A percentile compares a stretch with the other conserved stretches of the same genome.
Conservation (phyloP, 2,329 filamentous ascomycete genomes). For the Aspergillus jensenii region DNA sequence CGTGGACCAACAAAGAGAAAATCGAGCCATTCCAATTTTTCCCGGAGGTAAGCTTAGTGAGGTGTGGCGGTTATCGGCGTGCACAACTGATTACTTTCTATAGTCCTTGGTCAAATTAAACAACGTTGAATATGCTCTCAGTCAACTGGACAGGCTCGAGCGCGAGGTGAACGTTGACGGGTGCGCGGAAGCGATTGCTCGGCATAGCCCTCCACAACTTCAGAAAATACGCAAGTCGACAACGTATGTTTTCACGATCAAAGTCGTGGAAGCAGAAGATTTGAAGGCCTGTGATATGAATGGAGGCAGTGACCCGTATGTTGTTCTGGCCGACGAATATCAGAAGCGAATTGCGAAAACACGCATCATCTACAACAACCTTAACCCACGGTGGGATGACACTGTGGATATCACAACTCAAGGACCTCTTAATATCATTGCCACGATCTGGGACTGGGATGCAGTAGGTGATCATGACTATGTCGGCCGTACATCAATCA, state of each 20-base stretch:
- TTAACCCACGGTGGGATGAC: slow-evolving; percentile 97
- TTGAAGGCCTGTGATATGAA: slow-evolving; percentile 97
- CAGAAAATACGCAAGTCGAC: slow-evolving; percentile 67
- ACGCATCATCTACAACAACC: slow-evolving; percentile 80
- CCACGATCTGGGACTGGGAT: slow-evolving; percentile 98
- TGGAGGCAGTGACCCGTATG: slow-evolving; percentile 92
- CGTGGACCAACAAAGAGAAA: slow-evolving; percentile 88
- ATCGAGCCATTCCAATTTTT: slow-evolving; percentile 97
- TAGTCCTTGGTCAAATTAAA: slow-evolving; percentile 97
- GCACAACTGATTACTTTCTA: slow-evolving; percentile 28
- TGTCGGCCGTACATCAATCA: slow-evolving; percentile 92
- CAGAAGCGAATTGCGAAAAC: slow-evolving; percentile 96
- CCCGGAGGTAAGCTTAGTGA: slow-evolving; percentile 65
- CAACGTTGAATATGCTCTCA: slow-evolving; percentile 92
- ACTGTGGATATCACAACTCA: slow-evolving; percentile 93
- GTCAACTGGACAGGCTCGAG: slow-evolving; percentile 88
- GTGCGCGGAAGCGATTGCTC: slow-evolving; percentile 78
- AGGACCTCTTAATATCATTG: slow-evolving; percentile 88
- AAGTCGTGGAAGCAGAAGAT: slow-evolving; percentile 96
- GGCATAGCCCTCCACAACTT: slow-evolving; percentile 69
- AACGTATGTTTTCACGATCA: slow-evolving; percentile 98
- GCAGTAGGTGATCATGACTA: slow-evolving; percentile 97
- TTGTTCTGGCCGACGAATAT: slow-evolving; percentile 95
- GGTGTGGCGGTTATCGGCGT: neutral
- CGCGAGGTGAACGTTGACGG: slow-evolving; percentile 86